phyloP scores from a whole-genome alignment of 331 rosid genomes.

The Pyracantha coccinea region DNA sequence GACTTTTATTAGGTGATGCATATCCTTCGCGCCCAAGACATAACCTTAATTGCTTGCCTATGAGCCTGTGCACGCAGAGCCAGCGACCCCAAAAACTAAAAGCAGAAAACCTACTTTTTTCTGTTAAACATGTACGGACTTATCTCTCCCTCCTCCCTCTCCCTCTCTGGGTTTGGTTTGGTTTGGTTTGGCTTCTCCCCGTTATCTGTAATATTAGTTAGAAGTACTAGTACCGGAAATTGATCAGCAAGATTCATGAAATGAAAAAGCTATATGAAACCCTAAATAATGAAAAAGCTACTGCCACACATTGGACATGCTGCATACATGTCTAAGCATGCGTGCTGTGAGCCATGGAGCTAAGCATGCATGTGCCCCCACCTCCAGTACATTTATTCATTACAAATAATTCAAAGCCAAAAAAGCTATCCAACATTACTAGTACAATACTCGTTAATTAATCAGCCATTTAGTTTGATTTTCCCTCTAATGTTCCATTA shows the following conservation, averaged over 20 bases:
- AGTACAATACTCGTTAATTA: neutral
- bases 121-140: constrained; percentile 4
- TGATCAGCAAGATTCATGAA: neutral
- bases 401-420: neutral
- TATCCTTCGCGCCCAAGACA: constrained; percentile 5
- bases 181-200: neutral
- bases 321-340: constrained; percentile 22
- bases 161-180: neutral
- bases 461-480: neutral
- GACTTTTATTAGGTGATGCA: neutral
- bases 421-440: neutral
- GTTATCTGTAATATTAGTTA: neutral
- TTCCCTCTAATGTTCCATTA: too few species aligned
- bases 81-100: constrained; percentile 16
- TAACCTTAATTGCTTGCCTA: neutral
- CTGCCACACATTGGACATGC: constrained; percentile 12
- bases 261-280: neutral
- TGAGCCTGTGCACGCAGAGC: constrained; percentile 5
- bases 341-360: neutral
- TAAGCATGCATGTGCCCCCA: neutral
- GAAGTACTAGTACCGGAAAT: neutral
- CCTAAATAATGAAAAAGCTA: constrained; percentile 7
- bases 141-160: neutral
- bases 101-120: constrained; percentile 18
- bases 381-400: neutral